These are phyloP conservation scores for Lepidium didymum DNA, from an alignment of 345 rosid genomes.

Conservation along the genomic window DNA sequence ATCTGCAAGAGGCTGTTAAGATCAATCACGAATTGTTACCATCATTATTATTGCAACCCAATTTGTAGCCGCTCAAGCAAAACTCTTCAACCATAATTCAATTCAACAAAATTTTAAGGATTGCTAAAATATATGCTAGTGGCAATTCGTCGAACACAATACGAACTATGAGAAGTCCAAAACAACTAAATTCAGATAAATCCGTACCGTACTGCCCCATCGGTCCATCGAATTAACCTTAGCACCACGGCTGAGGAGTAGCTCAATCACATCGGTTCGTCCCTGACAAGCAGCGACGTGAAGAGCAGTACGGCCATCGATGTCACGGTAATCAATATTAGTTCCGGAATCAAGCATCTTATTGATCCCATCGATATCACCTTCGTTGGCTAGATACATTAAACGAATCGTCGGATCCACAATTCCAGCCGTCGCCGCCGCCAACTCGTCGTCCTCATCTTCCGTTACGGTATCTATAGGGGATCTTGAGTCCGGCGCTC, in stretches of 20 bases:
- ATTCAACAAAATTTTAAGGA: not conserved
- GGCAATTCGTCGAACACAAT: constrained; percentile 22
- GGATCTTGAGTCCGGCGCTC: constrained; percentile 41
- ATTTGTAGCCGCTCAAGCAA: not conserved
- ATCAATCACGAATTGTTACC: constrained; percentile 17
- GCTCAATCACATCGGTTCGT: constrained; percentile 40
- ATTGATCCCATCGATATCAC: constrained; percentile 59
- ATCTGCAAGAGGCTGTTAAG: constrained; percentile 79
- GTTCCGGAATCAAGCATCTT: constrained; percentile 58
- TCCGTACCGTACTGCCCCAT: constrained; percentile 62
- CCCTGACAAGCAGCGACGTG: constrained; percentile 82
- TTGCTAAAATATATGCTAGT: not conserved
- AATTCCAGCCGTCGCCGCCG: constrained; percentile 24
- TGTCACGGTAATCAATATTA: constrained; percentile 56
- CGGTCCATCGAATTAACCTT: constrained; percentile 40
- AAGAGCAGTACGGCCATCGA: constrained; percentile 69
- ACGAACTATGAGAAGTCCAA: constrained; percentile 13
- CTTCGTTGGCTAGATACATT: constrained; percentile 73
- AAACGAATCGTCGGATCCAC: constrained; percentile 54
- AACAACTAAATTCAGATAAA: not conserved
- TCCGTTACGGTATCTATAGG: constrained; percentile 1
- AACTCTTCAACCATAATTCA: not conserved
- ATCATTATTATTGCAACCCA: not conserved
- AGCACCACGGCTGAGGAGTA: constrained; percentile 46
- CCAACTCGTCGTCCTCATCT: constrained; percentile 35